Evolutionary conservation across 208 protist genomes (phyloP).

Genomic region (Crithidia brevicula): DNA sequence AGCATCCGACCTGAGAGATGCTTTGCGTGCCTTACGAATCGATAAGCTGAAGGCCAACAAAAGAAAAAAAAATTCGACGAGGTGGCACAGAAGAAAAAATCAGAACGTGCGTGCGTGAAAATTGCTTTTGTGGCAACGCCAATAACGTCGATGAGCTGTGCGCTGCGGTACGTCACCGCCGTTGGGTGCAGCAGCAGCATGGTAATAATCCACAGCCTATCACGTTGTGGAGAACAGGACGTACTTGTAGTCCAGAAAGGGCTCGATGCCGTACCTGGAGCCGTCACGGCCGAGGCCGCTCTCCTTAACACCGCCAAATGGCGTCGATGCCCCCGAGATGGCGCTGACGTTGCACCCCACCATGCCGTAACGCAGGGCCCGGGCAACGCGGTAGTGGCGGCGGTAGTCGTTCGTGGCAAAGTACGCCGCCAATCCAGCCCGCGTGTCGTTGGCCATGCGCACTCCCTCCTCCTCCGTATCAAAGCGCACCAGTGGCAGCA

Average conservation of each 20-base stretch:
- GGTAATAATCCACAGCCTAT: too few relatives aligned
- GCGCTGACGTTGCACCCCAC: slow-evolving; percentile 81
- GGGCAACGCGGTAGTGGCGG: slow-evolving; percentile 58
- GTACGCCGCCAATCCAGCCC: slow-evolving; percentile 79
- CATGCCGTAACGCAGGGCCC: slow-evolving; percentile 83
- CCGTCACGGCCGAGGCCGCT: slow-evolving; percentile 90
- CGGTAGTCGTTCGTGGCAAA: slow-evolving; percentile 82
- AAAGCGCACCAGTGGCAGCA: slow-evolving; percentile 81
- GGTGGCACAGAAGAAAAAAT: too few relatives aligned
- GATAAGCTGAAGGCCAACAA: too few relatives aligned
- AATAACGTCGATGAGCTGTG: too few relatives aligned
- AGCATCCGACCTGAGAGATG: too few relatives aligned
- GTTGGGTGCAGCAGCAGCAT: too few relatives aligned
- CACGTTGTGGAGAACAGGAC: slow-evolving; percentile 68
- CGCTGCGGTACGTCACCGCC: too few relatives aligned
- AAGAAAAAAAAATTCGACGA: too few relatives aligned
- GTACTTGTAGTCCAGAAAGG: slow-evolving; percentile 88
- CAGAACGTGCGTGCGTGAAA: too few relatives aligned
- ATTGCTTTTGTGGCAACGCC: too few relatives aligned
- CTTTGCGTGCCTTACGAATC: too few relatives aligned
- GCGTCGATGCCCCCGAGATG: slow-evolving; percentile 59
- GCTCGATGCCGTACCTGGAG: slow-evolving; percentile 91
- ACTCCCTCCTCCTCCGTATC: slow-evolving; percentile 74
- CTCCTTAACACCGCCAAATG: slow-evolving; percentile 93
- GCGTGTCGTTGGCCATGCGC: slow-evolving; percentile 75